phyloP scores from a whole-genome alignment of 352 stramenopile genomes.

The Phytophthora capsici region DNA sequence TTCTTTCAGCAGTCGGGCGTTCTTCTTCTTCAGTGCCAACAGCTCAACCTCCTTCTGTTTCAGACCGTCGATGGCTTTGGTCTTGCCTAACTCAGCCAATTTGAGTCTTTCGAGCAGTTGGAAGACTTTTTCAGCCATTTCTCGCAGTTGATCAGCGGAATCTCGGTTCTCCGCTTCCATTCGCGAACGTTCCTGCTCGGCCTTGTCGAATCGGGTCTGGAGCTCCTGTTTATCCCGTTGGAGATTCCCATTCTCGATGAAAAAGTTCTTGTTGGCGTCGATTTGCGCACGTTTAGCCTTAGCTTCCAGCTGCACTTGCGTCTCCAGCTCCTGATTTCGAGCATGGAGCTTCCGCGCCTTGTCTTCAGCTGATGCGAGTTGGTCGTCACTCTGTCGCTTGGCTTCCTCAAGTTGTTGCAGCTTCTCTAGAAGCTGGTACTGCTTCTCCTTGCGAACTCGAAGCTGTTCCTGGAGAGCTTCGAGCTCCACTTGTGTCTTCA shows the following conservation, averaged over 20 bases:
- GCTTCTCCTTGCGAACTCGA: slow-evolving; percentile 96
- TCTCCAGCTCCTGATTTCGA: slow-evolving; percentile 94
- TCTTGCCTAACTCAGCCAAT: slow-evolving; percentile 95
- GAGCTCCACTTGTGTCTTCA: slow-evolving; percentile 96
- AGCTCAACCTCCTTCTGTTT: slow-evolving; percentile 96
- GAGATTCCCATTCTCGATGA: slow-evolving; percentile 83
- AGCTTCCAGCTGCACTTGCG: slow-evolving; percentile 94
- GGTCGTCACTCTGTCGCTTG: slow-evolving; percentile 93
- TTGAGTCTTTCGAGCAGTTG: slow-evolving; percentile 96
- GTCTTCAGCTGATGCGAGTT: slow-evolving; percentile 90
- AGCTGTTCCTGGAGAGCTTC: slow-evolving; percentile 97
- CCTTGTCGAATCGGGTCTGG: slow-evolving; percentile 86
- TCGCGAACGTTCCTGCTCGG: slow-evolving; percentile 92
- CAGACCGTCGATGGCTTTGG: slow-evolving; percentile 94
- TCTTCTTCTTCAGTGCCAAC: slow-evolving; percentile 95
- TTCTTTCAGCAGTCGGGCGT: slow-evolving; percentile 93
- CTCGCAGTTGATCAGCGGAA: slow-evolving; percentile 93
- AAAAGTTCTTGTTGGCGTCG: slow-evolving; percentile 93
- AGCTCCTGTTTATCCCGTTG: slow-evolving; percentile 80
- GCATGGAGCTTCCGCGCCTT: slow-evolving; percentile 90
- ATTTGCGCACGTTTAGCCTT: slow-evolving; percentile 93
- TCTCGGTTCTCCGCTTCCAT: slow-evolving; percentile 97
- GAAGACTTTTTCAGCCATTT: slow-evolving; percentile 98
- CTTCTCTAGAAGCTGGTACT: slow-evolving; percentile 97
- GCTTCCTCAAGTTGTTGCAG: slow-evolving; percentile 95